Conservation (phyloP, 2,329 filamentous ascomycete species). For the Exophiala calicioides region DNA sequence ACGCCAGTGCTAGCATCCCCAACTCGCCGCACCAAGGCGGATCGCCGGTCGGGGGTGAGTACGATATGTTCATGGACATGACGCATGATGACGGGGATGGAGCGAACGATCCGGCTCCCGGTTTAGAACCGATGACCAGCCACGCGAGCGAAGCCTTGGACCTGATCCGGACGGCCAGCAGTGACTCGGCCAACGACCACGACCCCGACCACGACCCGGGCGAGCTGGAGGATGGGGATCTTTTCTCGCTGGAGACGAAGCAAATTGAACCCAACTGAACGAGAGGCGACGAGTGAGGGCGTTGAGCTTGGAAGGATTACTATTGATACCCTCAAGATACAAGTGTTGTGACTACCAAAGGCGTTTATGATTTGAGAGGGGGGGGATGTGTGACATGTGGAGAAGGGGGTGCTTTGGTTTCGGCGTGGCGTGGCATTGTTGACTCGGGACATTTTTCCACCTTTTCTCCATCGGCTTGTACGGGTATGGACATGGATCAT, state of each 20-base stretch:
- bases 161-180: slow-evolving; percentile 28
- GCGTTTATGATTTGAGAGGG: neutral
- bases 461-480: too few relatives aligned
- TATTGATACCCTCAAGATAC: slow-evolving; percentile 10
- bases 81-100: slow-evolving; percentile 45
- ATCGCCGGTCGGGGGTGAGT: slow-evolving; percentile 31
- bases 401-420: neutral
- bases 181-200: slow-evolving; percentile 31
- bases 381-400: too few relatives aligned
- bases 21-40: slow-evolving; percentile 40
- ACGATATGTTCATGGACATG: slow-evolving; percentile 50
- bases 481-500: too few relatives aligned
- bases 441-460: too few relatives aligned
- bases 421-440: neutral
- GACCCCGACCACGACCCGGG: slow-evolving; percentile 30
- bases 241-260: slow-evolving; percentile 29
- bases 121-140: slow-evolving; percentile 40
- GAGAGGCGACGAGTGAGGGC: slow-evolving; percentile 3
- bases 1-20: slow-evolving; percentile 35
- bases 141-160: slow-evolving; percentile 51
- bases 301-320: too few relatives aligned
- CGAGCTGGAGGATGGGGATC: slow-evolving; percentile 31
- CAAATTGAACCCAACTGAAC: slow-evolving; percentile 9
- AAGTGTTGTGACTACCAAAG: neutral
- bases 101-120: slow-evolving; percentile 21